Conservation (phyloP, 768 basidiomycete species). For the Phanerochaete sordida region DNA sequence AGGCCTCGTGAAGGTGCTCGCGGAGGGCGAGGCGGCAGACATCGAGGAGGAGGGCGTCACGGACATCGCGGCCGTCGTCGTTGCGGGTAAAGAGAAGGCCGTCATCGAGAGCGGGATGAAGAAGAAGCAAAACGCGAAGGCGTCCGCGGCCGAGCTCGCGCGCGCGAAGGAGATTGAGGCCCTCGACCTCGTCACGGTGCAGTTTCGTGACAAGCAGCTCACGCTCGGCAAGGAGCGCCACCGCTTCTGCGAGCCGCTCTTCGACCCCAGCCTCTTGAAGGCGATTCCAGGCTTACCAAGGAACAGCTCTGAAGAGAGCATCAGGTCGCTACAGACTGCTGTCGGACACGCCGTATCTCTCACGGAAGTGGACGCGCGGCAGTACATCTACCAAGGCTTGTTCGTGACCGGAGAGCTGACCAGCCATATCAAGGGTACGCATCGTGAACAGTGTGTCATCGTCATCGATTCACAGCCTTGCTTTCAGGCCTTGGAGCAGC, state of each 20-base stretch:
- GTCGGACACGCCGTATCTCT: slow-evolving; percentile 60
- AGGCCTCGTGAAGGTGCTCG: slow-evolving; percentile 68
- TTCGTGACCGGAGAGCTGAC: slow-evolving; percentile 80
- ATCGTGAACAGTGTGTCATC: background rate
- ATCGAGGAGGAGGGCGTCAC: slow-evolving; percentile 83
- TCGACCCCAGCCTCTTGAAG: slow-evolving; percentile 62
- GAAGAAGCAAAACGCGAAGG: slow-evolving; percentile 68
- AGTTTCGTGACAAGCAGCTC: slow-evolving; percentile 67
- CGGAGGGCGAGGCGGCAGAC: slow-evolving; percentile 64
- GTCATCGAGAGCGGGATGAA: slow-evolving; percentile 85
- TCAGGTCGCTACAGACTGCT: slow-evolving; percentile 56
- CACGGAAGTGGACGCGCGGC: slow-evolving; percentile 62
- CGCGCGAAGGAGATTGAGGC: slow-evolving; percentile 82
- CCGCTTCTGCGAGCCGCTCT: slow-evolving; percentile 87
- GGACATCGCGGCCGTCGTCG: slow-evolving; percentile 86
- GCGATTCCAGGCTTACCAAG: slow-evolving; percentile 12
- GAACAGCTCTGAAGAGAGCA: slow-evolving; percentile 8
- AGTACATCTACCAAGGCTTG: slow-evolving; percentile 73
- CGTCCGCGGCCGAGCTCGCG: slow-evolving; percentile 75
- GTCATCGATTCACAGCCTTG: background rate
- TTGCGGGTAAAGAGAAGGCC: slow-evolving; percentile 88
- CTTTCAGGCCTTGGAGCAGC: slow-evolving; percentile 39
- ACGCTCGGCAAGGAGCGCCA: slow-evolving; percentile 87
- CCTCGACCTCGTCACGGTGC: slow-evolving; percentile 72
- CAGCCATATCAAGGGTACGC: slow-evolving; percentile 64